Evolutionary conservation across 306 rosid genomes (phyloP), one percentile per base, ranked within the genome.

Genomic region (Quercus variabilis): DNA sequence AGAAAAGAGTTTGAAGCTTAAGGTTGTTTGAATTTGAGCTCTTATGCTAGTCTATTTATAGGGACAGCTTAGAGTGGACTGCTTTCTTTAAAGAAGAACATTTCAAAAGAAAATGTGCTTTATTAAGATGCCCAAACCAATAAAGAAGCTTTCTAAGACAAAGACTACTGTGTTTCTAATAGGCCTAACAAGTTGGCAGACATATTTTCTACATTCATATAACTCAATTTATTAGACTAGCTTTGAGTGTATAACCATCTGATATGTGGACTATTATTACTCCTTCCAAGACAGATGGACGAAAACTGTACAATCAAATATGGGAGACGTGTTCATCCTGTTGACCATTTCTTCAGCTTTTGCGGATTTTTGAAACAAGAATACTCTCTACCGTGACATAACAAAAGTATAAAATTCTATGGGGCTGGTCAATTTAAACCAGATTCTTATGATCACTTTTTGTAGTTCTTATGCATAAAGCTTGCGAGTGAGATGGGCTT

Each of bases 21-120:
- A 68, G 85, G 86, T 86, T 76, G 83, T 81, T 88, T 86, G 77
- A 80, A 85, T 73, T 79, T 76, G 87, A 83, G 94, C 65, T 78
- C 80, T 84, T 85, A 72, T 75, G 79, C 80, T 74, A 74, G 92
- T 76, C 84, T 96, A 96, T 96, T 95, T 96, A 96, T 96, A 93
- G 93, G 83, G 87, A 81, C 88, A 81, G 75, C 70, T 55, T 8
- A 68, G 63, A 67, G 72, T 74, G 82, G 83, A 77, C 49, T 76
- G 68, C 59, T 74, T 78, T 84, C 81, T 84, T 80, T 78, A 78
- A 69, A 81, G 76, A 78, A 78, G 80, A 82, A 77, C 86, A 89
- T 71, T 83, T 83, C 83, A 84, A 94, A 88, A 79, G 88, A 78
- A 76, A 58, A 59, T 73, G 74, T 81, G 87, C 92, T 88, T 90